Percentiles rank a stretch among this genome's conserved stretches.
Evolutionary conservation across 164 flowering plant species (phyloP).

Genomic region (Amborella trichopoda): DNA sequence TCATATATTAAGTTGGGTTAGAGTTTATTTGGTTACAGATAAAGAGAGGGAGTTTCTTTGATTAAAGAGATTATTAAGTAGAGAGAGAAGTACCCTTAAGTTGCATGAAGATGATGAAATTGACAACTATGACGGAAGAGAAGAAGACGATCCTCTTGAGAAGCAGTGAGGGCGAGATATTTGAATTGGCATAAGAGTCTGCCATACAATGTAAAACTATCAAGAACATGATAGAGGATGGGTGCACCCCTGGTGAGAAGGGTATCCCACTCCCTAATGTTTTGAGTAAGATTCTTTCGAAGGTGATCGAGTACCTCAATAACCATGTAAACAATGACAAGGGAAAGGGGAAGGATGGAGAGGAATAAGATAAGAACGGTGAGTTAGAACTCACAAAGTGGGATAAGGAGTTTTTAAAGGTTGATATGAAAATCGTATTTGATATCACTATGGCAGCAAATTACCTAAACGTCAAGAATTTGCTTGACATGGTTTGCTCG

Average conservation of each 20-base stretch:
- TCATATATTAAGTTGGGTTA: too few species aligned
- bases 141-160: background rate
- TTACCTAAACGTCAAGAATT: too few species aligned
- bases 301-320: background rate
- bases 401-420: background rate
- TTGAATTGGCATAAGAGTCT: background rate
- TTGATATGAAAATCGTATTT: background rate
- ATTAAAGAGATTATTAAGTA: too few species aligned
- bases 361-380: background rate
- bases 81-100: too few species aligned
- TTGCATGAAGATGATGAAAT: too few species aligned
- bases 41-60: too few species aligned
- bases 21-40: too few species aligned
- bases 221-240: background rate
- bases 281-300: background rate
- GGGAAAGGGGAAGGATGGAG: slow-evolving; percentile 16
- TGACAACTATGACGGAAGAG: background rate
- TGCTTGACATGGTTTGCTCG: too few species aligned
- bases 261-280: background rate
- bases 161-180: background rate
- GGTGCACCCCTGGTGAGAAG: background rate
- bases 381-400: slow-evolving; percentile 16
- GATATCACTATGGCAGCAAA: background rate
- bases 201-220: background rate
- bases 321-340: too few species aligned